A percentile compares a stretch with the other conserved stretches of the same genome.
phyloP scores from a whole-genome alignment of 306 rosid genomes.

The Abrus precatorius region DNA sequence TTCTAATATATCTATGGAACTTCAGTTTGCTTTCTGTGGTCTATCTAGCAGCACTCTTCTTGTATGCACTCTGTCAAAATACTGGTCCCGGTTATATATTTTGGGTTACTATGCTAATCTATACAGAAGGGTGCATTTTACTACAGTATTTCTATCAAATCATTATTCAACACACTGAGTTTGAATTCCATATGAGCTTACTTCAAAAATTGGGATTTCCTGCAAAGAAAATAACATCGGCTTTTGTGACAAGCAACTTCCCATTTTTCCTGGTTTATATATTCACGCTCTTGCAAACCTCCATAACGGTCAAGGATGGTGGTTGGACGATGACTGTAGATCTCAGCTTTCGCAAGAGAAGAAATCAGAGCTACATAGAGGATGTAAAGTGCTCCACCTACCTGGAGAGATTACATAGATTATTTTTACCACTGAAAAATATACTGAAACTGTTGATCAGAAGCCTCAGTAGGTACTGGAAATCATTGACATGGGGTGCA shows the following conservation, averaged over 20 bases:
- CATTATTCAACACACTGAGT: constrained; percentile 81
- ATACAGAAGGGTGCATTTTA: constrained; percentile 82
- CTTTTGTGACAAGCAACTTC: constrained; percentile 77
- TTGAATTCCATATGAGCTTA: constrained; percentile 58
- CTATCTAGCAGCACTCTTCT: constrained; percentile 84
- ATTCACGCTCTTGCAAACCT: constrained; percentile 87
- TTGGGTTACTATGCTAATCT: constrained; percentile 85
- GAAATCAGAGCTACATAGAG: constrained; percentile 51
- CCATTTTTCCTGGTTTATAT: constrained; percentile 88
- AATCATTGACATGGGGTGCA: constrained; percentile 83
- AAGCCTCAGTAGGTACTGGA: constrained; percentile 78
- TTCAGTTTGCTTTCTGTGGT: constrained; percentile 88
- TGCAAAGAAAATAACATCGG: constrained; percentile 64
- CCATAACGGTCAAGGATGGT: constrained; percentile 86
- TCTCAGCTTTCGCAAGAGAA: constrained; percentile 59
- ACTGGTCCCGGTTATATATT: constrained; percentile 86
- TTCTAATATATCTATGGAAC: constrained; percentile 84
- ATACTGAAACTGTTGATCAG: constrained; percentile 56
- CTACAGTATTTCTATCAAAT: constrained; percentile 88
- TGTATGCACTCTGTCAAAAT: constrained; percentile 86
- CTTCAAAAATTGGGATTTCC: constrained; percentile 91
- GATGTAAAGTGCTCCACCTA: constrained; percentile 46
- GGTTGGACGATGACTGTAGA: constrained; percentile 76
- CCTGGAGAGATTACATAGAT: constrained; percentile 43
- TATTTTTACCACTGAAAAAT: constrained; percentile 51